phyloP scores from a whole-genome alignment of 148 eudicot species.

The Arbutus unedo region DNA sequence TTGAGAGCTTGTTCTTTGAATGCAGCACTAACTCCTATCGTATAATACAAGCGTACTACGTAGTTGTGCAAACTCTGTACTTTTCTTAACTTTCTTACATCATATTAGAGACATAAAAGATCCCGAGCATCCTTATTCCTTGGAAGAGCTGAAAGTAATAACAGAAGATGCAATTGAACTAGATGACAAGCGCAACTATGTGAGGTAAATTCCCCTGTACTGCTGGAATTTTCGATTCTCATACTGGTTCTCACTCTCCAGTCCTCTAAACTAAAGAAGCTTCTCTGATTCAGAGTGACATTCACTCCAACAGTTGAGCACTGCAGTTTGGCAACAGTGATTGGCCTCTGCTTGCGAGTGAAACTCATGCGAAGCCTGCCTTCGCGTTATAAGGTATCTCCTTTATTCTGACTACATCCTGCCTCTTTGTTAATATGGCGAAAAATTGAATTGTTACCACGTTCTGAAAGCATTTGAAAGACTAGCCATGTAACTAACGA shows the following conservation, averaged over 20 bases:
- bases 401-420: background rate
- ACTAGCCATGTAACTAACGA: background rate
- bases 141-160: conserved; percentile 91
- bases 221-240: background rate
- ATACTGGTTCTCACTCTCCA: conserved; percentile 3
- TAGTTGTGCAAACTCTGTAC: conserved; percentile 5
- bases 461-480: background rate
- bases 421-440: background rate
- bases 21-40: too few species aligned
- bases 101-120: conserved; percentile 98
- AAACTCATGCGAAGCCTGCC: conserved; percentile 93
- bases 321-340: conserved; percentile 94
- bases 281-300: conserved; percentile 56
- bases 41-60: background rate
- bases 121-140: conserved; percentile 98
- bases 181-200: conserved; percentile 60
- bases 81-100: conserved; percentile 49
- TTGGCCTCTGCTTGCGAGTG: conserved; percentile 93
- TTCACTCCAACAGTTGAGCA: conserved; percentile 98
- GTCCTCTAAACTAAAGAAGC: background rate
- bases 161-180: conserved; percentile 92
- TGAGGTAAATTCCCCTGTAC: conserved; percentile 44
- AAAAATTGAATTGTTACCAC: too few species aligned
- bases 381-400: conserved; percentile 66
- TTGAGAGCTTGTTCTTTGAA: too few species aligned